Evolutionary conservation across 495 filamentous ascomycete species (phyloP).

Genomic region (Xylaria telfairii): DNA sequence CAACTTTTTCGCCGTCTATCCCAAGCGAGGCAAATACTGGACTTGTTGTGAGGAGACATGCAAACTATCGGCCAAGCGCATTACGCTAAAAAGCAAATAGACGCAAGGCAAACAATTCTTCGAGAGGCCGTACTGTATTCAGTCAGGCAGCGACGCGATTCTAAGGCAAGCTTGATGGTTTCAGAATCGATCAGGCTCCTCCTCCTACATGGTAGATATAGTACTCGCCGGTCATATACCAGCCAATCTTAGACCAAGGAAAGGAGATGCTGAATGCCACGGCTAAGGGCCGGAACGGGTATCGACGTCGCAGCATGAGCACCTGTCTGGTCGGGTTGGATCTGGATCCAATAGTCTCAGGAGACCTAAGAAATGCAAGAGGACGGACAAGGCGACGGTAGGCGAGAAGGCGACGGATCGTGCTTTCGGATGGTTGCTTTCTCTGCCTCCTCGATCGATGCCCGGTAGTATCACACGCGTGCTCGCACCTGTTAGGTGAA

Average conservation of each 20-base stretch:
- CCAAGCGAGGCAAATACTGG: neutral
- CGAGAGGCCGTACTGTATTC: neutral
- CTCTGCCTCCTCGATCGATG: slow-evolving; percentile 9
- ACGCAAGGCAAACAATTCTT: neutral
- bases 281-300: neutral
- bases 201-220: neutral
- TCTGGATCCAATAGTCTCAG: neutral
- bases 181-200: neutral
- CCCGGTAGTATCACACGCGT: neutral
- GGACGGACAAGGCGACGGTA: neutral
- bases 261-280: neutral
- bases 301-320: neutral
- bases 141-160: neutral
- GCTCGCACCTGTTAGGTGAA: neutral
- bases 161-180: neutral
- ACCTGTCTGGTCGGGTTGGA: neutral
- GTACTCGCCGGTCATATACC: neutral
- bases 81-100: slow-evolving; percentile 14
- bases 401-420: slow-evolving; percentile 20
- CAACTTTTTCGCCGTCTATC: neutral
- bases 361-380: neutral
- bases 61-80: neutral
- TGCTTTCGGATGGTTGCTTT: slow-evolving; percentile 20
- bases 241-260: neutral
- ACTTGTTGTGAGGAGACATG: neutral